Evolutionary conservation across 768 basidiomycete genomes (phyloP), one percentile per base, ranked within the genome.

Genomic region (Boletus eberwhitei): DNA sequence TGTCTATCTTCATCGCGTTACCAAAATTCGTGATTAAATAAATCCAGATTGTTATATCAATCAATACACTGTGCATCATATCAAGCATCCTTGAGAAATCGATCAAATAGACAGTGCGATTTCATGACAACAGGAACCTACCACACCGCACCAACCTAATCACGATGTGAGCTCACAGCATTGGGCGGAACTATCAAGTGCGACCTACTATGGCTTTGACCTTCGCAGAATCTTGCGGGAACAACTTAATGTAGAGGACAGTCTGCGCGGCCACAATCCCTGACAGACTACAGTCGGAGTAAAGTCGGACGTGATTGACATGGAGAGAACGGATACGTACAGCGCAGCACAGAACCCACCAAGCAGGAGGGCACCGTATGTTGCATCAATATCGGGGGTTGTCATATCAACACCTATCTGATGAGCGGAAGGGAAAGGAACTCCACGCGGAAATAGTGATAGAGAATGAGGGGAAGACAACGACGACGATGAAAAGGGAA

Each of bases 11-110:
- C 4, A 50, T 45, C 4, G 48, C 49, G 8, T 76, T 55, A 0
- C 81, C 81, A 39, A 73, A 83, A 54, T 76, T 64, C 1, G 54
- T 48, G 52, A 83, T 77, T 4, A 83, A 60, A 53, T 75, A 77
- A 14, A 70, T 70, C 74, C 77, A 77, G 40, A 79, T 60, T 1
- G 77, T 72, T n/a, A 64, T 50, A 47, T 69, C 71, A 37, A 80
- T 70, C 55, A 79, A 66, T 9, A 70, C 49, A 1, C 75, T 77
- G 54, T 80, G 79, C 4, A 59, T 51, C 19, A 69, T 59, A 52
- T 80, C 79, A 34, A 78, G 67, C 5, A 53, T 0, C 70, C 69
- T 70, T 16, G 8, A 17, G 24, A 16, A 13, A 3, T 22, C 29
- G 34, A 48, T 47, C 11, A 17, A 39, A 2, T 6, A 22, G 12